These are phyloP conservation scores for Cryphonectria parasitica DNA, from an alignment of 2,329 filamentous ascomycete species.

Conservation along the genomic window DNA sequence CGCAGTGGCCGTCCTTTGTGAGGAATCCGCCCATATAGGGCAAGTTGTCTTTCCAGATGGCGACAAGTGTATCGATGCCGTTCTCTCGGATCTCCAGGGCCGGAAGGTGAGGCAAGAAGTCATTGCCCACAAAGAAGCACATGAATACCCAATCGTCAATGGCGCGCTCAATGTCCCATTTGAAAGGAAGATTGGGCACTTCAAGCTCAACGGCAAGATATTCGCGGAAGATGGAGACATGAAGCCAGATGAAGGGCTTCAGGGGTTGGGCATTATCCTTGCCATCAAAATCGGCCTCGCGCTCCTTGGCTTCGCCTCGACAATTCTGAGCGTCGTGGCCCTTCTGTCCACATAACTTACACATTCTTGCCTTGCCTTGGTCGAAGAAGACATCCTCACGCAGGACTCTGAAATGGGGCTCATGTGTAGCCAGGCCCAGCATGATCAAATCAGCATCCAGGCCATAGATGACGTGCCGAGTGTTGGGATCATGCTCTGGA, in stretches of 20 bases:
- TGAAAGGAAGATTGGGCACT: constrained; percentile 80
- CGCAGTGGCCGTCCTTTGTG: constrained; percentile 91
- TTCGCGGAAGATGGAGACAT: constrained; percentile 88
- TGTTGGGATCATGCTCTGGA: constrained; percentile 93
- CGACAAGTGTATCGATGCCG: constrained; percentile 92
- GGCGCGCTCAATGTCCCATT: constrained; percentile 90
- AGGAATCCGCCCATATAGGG: constrained; percentile 93
- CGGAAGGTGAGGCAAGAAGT: constrained; percentile 96
- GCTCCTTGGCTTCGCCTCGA: constrained; percentile 76
- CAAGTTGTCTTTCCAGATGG: constrained; percentile 96
- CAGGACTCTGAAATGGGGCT: constrained; percentile 93
- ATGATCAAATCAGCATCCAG: constrained; percentile 98
- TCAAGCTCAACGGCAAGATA: constrained; percentile 90
- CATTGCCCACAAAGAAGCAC: constrained; percentile 98
- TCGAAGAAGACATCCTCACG: constrained; percentile 97
- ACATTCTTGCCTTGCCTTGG: constrained; percentile 79
- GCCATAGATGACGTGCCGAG: constrained; percentile 96
- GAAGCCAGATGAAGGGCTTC: constrained; percentile 98
- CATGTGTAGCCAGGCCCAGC: constrained; percentile 94
- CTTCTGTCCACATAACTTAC: constrained; percentile 87
- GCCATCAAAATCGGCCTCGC: constrained; percentile 79
- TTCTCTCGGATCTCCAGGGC: constrained; percentile 96
- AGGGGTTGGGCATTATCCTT: constrained; percentile 71
- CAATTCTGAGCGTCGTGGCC: constrained; percentile 90
- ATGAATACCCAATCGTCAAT: constrained; percentile 99